Percentiles rank a stretch among this genome's conserved stretches.
Evolutionary conservation across 2,329 filamentous ascomycete genomes (phyloP).

Genomic region (Phyllosticta ampelicida): DNA sequence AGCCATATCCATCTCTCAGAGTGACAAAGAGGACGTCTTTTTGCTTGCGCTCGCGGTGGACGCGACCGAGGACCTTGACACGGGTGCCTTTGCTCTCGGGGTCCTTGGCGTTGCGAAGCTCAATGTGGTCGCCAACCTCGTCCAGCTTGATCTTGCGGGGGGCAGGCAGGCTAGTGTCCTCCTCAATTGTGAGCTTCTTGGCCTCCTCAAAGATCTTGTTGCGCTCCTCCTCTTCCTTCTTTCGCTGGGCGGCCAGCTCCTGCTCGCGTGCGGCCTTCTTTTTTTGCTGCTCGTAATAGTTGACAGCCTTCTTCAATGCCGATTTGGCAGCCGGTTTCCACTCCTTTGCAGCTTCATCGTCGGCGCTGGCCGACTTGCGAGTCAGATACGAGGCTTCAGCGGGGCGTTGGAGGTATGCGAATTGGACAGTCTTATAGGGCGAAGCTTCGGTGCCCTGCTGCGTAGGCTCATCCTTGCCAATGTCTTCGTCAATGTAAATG

Average conservation of each 20-base stretch:
- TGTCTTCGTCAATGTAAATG: constrained; percentile 72
- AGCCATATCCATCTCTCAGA: constrained; percentile 73
- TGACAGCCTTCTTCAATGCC: constrained; percentile 73
- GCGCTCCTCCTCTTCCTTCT: constrained; percentile 61
- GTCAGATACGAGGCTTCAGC: constrained; percentile 54
- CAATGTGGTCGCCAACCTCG: constrained; percentile 49
- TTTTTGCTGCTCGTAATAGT: constrained; percentile 63
- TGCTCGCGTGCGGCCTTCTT: constrained; percentile 75
- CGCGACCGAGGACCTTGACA: constrained; percentile 70
- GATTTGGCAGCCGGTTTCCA: constrained; percentile 81
- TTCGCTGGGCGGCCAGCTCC: constrained; percentile 59
- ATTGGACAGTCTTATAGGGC: constrained; percentile 72
- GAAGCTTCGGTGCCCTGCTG: constrained; percentile 58
- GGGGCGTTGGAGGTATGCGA: constrained; percentile 63
- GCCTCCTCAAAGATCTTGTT: constrained; percentile 67
- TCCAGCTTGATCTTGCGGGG: constrained; percentile 67
- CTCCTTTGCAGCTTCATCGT: constrained; percentile 51
- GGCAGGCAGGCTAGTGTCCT: constrained; percentile 62
- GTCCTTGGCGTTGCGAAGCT: constrained; percentile 41
- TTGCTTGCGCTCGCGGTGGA: constrained; percentile 71
- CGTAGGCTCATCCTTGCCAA: constrained; percentile 57
- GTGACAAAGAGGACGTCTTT: constrained; percentile 81
- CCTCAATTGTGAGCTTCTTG: constrained; percentile 61
- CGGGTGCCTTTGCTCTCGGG: constrained; percentile 54
- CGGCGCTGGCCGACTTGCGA: constrained; percentile 47